A percentile compares a stretch with the other conserved stretches of the same genome.
Evolutionary conservation across 805 yeast species (phyloP).

Genomic region (Blastobotrys attinorum): DNA sequence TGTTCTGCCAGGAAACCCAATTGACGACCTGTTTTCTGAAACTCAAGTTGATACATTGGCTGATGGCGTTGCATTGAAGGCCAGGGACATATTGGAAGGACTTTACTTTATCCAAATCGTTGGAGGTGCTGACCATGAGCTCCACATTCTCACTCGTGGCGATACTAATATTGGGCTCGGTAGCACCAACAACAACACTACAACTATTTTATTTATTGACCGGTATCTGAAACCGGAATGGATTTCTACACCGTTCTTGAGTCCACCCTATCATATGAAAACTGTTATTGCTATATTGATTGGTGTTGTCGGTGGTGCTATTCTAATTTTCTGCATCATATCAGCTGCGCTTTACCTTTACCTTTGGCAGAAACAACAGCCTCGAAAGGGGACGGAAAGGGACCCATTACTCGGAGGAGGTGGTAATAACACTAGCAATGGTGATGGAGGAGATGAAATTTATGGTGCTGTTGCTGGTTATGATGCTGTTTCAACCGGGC

Average conservation of each 20-base stretch:
- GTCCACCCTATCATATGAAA: conserved; percentile 22
- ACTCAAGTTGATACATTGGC: conserved; percentile 20
- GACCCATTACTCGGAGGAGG: conserved; percentile 9
- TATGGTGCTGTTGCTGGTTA: no score
- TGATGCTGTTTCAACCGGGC: no score
- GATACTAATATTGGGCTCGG: conserved; percentile 18
- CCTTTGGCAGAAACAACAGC: background rate
- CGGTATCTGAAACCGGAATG: conserved; percentile 28
- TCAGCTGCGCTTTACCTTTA: conserved; percentile 5
- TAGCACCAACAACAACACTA: conserved; percentile 17
- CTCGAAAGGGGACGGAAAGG: conserved; percentile 5
- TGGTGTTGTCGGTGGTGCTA: conserved; percentile 25
- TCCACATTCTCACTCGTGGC: conserved; percentile 20
- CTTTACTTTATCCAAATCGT: conserved; percentile 20
- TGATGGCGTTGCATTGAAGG: conserved; percentile 13
- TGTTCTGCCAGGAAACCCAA: conserved; percentile 51
- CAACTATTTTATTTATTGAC: conserved; percentile 28
- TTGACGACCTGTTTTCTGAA: conserved; percentile 16
- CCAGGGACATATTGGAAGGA: conserved; percentile 18
- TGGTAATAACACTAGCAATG: no score
- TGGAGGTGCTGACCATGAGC: conserved; percentile 18
- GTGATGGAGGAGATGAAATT: no score
- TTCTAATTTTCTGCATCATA: conserved; percentile 13
- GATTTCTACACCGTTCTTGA: conserved; percentile 19
- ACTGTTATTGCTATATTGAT: conserved; percentile 26